A percentile compares a stretch with the other conserved stretches of the same genome.
Conservation (phyloP, 2,329 filamentous ascomycete genomes). For the Didymella keratinophila region DNA sequence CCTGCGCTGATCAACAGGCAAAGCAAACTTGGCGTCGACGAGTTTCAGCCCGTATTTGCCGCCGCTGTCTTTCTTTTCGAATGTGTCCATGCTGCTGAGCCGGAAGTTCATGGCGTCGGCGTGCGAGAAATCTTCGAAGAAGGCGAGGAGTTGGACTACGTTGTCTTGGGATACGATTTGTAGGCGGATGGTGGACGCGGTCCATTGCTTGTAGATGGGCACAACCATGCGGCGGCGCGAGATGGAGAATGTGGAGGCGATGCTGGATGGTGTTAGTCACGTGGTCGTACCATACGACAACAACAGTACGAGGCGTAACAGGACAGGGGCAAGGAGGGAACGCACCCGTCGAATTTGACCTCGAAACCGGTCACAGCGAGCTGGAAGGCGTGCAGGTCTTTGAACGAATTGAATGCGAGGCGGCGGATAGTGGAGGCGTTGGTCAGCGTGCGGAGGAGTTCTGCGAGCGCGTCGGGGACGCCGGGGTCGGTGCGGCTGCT, state of each 20-base stretch:
- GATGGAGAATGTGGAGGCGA: conserved; percentile 79
- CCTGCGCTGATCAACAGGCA: conserved; percentile 67
- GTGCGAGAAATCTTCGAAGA: conserved; percentile 87
- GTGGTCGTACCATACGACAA: too few species aligned
- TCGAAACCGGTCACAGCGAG: conserved; percentile 79
- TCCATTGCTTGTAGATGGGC: conserved; percentile 94
- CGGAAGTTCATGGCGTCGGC: conserved; percentile 89
- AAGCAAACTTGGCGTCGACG: conserved; percentile 88
- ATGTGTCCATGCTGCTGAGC: conserved; percentile 82
- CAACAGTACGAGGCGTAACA: too few species aligned
- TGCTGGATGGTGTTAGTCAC: conserved; percentile 21
- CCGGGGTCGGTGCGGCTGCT: conserved; percentile 43
- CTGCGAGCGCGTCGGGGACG: conserved; percentile 67
- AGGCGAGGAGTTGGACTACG: conserved; percentile 79
- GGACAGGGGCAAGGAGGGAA: background rate
- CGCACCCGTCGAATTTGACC: conserved; percentile 60
- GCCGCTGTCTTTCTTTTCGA: conserved; percentile 66
- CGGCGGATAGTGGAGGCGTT: conserved; percentile 72
- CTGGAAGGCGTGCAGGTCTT: conserved; percentile 79
- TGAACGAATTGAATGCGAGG: conserved; percentile 58
- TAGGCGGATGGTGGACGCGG: conserved; percentile 78
- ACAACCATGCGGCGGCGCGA: conserved; percentile 87
- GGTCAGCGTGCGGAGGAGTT: conserved; percentile 67
- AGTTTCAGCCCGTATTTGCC: conserved; percentile 76
- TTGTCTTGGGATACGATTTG: conserved; percentile 82